phyloP scores from a whole-genome alignment of 495 filamentous ascomycete genomes.

The Entonaema liquescens region DNA sequence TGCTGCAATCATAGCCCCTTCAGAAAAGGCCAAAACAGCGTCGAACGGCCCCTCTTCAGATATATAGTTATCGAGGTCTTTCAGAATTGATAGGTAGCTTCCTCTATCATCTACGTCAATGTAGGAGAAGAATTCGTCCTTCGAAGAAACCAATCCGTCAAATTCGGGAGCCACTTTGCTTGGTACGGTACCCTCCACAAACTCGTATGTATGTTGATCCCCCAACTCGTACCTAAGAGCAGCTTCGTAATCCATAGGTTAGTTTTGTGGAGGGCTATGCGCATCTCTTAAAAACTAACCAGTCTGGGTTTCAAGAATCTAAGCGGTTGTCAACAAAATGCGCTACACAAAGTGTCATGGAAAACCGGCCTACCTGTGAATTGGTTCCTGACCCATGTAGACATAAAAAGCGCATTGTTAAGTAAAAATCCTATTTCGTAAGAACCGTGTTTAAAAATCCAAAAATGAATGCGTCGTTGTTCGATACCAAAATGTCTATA shows the following conservation, averaged over 20 bases:
- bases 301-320: background rate
- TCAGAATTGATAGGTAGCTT: background rate
- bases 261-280: background rate
- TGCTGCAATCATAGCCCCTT: slow-evolving; percentile 5
- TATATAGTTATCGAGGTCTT: background rate
- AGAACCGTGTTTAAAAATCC: background rate
- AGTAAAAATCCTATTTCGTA: background rate
- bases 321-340: background rate
- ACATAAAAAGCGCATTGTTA: background rate
- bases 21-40: slow-evolving; percentile 4
- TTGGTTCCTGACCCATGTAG: background rate
- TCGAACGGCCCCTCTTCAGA: slow-evolving; percentile 3
- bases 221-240: slow-evolving; percentile 3
- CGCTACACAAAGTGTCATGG: background rate
- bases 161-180: background rate
- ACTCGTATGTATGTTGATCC: slow-evolving; percentile 7
- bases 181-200: slow-evolving; percentile 2
- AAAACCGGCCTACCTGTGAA: background rate
- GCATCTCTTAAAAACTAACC: background rate
- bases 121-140: background rate
- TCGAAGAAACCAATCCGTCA: background rate
- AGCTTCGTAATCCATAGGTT: background rate
- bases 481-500: too few species aligned
- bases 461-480: too few species aligned
- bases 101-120: background rate